These are phyloP conservation scores for Pachysolen tannophilus DNA, from an alignment of 805 yeast species.

Conservation along the genomic window DNA sequence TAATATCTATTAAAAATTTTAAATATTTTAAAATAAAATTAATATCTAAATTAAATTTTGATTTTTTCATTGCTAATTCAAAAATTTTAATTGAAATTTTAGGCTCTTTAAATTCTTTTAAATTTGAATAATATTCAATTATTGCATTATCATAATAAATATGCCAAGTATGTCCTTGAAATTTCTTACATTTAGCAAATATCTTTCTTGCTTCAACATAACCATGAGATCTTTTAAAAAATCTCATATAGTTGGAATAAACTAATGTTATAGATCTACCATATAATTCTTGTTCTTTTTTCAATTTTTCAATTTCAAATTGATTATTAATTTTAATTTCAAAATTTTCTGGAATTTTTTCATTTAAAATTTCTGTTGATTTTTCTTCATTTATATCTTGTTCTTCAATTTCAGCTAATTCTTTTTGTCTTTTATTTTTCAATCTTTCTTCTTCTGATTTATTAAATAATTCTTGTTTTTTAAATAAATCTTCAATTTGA, in stretches of 20 bases:
- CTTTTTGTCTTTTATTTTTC: slow-evolving; percentile 5
- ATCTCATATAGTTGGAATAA: slow-evolving; percentile 63
- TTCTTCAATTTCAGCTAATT: slow-evolving; percentile 4
- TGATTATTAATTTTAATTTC: slow-evolving; percentile 9
- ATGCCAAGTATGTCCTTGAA: slow-evolving; percentile 57
- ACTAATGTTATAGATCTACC: slow-evolving; percentile 48
- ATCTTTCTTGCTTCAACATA: slow-evolving; percentile 64
- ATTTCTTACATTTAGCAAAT: slow-evolving; percentile 63
- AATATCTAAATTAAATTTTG: slow-evolving; percentile 35
- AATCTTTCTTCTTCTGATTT: slow-evolving; percentile 10
- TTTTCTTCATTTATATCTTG: slow-evolving; percentile 12
- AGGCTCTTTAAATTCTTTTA: slow-evolving; percentile 52
- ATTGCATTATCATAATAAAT: slow-evolving; percentile 76
- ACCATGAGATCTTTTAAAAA: slow-evolving; percentile 54
- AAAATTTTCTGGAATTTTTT: neutral
- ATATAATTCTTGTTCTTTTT: slow-evolving; percentile 12
- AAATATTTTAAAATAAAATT: slow-evolving; percentile 63
- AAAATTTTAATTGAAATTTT: slow-evolving; percentile 70
- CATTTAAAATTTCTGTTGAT: neutral
- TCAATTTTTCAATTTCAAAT: slow-evolving; percentile 17
- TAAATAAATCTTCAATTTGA: slow-evolving; percentile 17
- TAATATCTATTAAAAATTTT: slow-evolving; percentile 58
- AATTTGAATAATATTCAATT: slow-evolving; percentile 65
- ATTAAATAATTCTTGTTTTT: slow-evolving; percentile 5
- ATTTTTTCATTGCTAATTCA: slow-evolving; percentile 66